Base-by-base conservation (phyloP, 805 yeast species). In the Yamadazyma olivae region DNA sequence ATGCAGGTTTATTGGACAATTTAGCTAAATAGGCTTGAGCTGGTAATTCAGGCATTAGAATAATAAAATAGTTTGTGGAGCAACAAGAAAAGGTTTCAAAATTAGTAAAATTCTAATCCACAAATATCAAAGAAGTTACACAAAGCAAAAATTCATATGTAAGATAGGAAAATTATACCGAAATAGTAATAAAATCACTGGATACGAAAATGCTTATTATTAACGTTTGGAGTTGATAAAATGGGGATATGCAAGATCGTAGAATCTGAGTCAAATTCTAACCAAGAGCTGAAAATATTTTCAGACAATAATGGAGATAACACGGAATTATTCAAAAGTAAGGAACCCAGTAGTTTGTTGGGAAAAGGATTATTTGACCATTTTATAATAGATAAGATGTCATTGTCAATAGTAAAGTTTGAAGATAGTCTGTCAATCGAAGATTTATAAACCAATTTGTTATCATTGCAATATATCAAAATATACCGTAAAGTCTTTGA, bases 1-100 rank as follows among this genome's bases (percentile, higher is more conserved):
- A 54, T 3, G 80, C 82, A 5, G 82, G 81, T 39, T 59, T 63
- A 23, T 70, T 61, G 37, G 78, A 66, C 41, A 75, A 53, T 43
- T 61, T 71, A 30, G 80, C 79, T 38, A 79, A 72, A 59, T 64
- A 69, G n/a, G 64, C 63, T 51, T 71, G 75, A 33, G 67, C 68
- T 39, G 61, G 59, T 30, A 55, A 46, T 43, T 55, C 59, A 14
- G 35, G 30, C 40, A 41, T 41, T 6, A 9, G 6, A 24, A 24
- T 24, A 24, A 13, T 8, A 24, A 13, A 20, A 20, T 7, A 20
- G 22, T 20, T 20, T 20, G 9, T 7, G 9, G 6, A 7, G 22
- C 9, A 20, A 20, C 6, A 20, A 7, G 22, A 20, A 20, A 20
- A 7, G 6, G 22, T 20, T 20, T 6, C 9, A 20, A 6, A 20